phyloP scores from a whole-genome alignment of 805 yeast species.

The Pichia heedii region DNA sequence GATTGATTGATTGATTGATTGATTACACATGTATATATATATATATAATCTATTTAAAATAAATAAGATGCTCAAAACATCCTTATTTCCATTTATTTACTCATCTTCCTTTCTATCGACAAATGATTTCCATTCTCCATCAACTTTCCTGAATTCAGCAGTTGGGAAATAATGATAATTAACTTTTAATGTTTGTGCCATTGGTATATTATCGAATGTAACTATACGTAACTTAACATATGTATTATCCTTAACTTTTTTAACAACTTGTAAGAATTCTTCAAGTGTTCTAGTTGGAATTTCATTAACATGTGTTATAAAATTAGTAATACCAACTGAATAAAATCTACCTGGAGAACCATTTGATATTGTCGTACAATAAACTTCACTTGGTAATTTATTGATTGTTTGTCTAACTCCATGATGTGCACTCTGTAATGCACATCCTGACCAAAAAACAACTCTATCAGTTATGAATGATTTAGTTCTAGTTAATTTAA shows the following conservation, averaged over 20 bases:
- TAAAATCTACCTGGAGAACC: constrained; percentile 87
- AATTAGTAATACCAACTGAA: constrained; percentile 68
- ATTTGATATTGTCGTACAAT: constrained; percentile 60
- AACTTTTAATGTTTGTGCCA: constrained; percentile 77
- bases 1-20: too few relatives aligned
- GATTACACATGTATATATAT: too few relatives aligned
- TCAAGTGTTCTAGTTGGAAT: constrained; percentile 60
- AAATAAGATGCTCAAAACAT: too few relatives aligned
- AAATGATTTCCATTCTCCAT: constrained; percentile 43
- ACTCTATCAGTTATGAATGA: constrained; percentile 51
- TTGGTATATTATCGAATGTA: constrained; percentile 78
- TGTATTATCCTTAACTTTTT: constrained; percentile 63
- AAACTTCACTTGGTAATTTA: constrained; percentile 73
- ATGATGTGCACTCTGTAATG: constrained; percentile 83
- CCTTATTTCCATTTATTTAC: constrained; percentile 22
- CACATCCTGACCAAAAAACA: constrained; percentile 76
- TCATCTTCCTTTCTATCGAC: constrained; percentile 25
- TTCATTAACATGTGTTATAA: constrained; percentile 85
- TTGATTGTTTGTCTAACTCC: constrained; percentile 81
- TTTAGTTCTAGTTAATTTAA: constrained; percentile 55
- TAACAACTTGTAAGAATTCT: constrained; percentile 58
- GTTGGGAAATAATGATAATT: constrained; percentile 86
- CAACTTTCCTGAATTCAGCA: constrained; percentile 45
- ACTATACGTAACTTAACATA: constrained; percentile 76
- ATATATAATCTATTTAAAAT: background rate